Evolutionary conservation across 2,329 filamentous ascomycete genomes (phyloP).

Genomic region (Grosmannia huntii): DNA sequence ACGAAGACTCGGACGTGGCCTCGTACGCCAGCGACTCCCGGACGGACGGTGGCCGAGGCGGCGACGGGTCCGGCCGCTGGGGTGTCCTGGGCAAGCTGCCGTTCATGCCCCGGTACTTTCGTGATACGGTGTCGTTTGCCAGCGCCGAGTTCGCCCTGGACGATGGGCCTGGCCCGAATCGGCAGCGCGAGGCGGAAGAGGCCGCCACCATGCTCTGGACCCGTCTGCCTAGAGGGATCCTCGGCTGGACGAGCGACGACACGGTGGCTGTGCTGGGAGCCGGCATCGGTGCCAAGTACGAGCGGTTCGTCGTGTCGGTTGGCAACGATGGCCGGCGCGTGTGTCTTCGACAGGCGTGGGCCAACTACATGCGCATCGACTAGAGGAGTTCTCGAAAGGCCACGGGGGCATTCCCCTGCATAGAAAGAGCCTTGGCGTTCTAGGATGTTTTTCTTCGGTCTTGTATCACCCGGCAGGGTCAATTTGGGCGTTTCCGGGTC

Average conservation of each 20-base stretch:
- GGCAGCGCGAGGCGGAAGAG: constrained; percentile 20
- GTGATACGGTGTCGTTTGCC: constrained; percentile 77
- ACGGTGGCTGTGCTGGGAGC: constrained; percentile 67
- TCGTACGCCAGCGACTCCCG: constrained; percentile 4
- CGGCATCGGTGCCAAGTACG: constrained; percentile 72
- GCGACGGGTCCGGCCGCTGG: constrained; percentile 56
- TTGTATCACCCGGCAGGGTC: background rate
- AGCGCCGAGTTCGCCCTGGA: constrained; percentile 73
- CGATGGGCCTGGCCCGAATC: constrained; percentile 32
- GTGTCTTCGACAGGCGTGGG: constrained; percentile 67
- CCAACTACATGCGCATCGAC: constrained; percentile 46
- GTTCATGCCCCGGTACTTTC: constrained; percentile 74
- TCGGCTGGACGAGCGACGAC: constrained; percentile 71
- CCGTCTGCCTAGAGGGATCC: constrained; percentile 63
- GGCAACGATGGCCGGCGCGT: constrained; percentile 54
- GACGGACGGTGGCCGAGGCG: constrained; percentile 9
- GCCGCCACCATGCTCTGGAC: constrained; percentile 35
- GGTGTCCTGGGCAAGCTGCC: constrained; percentile 74
- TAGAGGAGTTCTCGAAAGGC: background rate
- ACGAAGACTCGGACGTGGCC: constrained; percentile 10
- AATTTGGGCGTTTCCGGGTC: background rate
- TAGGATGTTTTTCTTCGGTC: background rate
- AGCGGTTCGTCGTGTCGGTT: constrained; percentile 66
- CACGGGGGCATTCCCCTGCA: background rate
- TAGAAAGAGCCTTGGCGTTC: background rate